Evolutionary conservation across 441 rosid species (phyloP), one percentile per base, ranked within the genome.

Genomic region (Gossypium gossypioides): DNA sequence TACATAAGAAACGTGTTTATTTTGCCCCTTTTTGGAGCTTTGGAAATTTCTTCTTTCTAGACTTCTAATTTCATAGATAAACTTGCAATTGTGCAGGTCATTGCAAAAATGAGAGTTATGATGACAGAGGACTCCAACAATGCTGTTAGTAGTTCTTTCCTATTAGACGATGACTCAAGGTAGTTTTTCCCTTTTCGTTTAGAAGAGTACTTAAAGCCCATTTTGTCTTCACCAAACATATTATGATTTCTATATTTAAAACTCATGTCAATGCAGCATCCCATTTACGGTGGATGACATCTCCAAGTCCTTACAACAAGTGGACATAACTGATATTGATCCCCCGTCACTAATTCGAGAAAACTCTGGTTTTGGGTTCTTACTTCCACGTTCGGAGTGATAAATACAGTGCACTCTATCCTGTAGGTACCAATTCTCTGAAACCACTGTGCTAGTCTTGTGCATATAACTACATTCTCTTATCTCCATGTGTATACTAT

Each of bases 121-220:
- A 88, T 88, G 93, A 85, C 88, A 0, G 93, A 88, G 58, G 89
- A 85, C 56, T 83, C 91, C 8, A 88, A 83, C 73, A 85, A 83
- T 78, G 88, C 93, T 46, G 93, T 81, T 10, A 88, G 93, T 74
- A 77, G 79, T 78, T 86, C 89, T 8, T 88, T 88, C 73, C 76
- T 88, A 70, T 75, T 88, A 71, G 93, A 85, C 57, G 91, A 88
- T 8, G 91, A 86, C 75, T 84, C 91, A 2, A 86, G 91, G 93
- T 88, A 86, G 4, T 50, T 16, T 32, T 51, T 27, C 46, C 4
- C 0, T 29, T 68, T 27, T 68, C 46, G 5, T 18, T 21, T 50
- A 15, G 24, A 67, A 25, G 40, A 25, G 15, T 48, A 25, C 37
- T 65, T 6, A 13, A 22, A 34, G 3, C 42, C 58, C 16, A 27